Conservation (phyloP, 2,329 filamentous ascomycete species). For the Emmonsiellopsis sp. region DNA sequence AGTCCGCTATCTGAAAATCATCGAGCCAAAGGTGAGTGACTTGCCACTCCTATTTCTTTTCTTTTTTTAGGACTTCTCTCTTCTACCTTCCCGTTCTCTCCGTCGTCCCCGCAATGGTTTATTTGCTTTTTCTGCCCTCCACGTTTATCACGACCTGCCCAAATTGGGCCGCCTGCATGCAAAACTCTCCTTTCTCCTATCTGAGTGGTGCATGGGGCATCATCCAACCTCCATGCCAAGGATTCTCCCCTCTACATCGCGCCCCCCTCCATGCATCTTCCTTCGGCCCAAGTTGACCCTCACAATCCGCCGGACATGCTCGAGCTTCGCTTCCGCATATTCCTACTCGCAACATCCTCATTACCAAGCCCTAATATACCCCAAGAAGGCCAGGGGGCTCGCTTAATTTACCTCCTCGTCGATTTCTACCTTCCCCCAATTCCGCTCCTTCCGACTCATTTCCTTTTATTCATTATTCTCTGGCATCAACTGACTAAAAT, state of each 20-base stretch:
- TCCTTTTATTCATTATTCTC: neutral
- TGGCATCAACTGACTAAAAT: neutral
- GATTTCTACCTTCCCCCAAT: neutral
- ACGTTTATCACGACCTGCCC: neutral
- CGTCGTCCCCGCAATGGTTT: neutral
- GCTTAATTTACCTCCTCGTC: neutral
- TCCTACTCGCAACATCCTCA: neutral
- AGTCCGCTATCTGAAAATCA: constrained; percentile 97
- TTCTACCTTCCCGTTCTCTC: neutral
- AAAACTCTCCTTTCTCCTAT: neutral
- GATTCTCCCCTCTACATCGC: no score
- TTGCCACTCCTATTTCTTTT: neutral
- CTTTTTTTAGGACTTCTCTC: constrained; percentile 1
- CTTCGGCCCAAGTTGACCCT: neutral
- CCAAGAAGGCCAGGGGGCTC: no score
- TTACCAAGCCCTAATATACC: neutral
- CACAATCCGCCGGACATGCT: neutral
- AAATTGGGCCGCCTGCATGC: constrained; percentile 6
- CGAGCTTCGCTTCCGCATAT: neutral
- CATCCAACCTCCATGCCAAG: neutral
- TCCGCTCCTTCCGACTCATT: neutral
- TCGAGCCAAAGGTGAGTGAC: constrained; percentile 82
- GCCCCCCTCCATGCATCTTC: neutral
- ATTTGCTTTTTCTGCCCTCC: neutral
- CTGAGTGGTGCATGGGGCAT: neutral